Evolutionary conservation across 1,284 basidiomycete genomes (phyloP).

Genomic region (Phylloboletellus chloephorus): DNA sequence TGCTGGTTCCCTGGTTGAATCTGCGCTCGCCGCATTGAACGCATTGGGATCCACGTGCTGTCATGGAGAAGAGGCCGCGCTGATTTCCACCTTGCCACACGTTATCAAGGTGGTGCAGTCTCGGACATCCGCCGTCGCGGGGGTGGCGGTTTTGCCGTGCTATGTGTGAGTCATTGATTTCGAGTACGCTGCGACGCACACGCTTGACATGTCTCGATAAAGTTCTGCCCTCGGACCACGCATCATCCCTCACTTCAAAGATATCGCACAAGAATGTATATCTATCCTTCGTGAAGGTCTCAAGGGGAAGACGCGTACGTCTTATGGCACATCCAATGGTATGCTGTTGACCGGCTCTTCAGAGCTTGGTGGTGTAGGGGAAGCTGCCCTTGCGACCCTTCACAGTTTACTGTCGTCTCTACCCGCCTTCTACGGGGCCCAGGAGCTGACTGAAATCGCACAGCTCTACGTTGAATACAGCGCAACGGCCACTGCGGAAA

Average conservation of each 20-base stretch:
- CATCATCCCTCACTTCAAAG: slow-evolving; percentile 76
- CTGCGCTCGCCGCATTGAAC: slow-evolving; percentile 56
- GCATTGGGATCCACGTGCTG: slow-evolving; percentile 54
- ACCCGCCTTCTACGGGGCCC: slow-evolving; percentile 64
- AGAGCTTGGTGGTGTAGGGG: slow-evolving; percentile 25
- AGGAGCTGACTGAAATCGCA: slow-evolving; percentile 55
- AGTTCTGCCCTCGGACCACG: slow-evolving; percentile 80
- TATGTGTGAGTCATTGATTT: slow-evolving; percentile 46
- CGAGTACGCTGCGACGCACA: slow-evolving; percentile 3
- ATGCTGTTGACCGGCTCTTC: slow-evolving; percentile 3
- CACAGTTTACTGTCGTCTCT: slow-evolving; percentile 54
- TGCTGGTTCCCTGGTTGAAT: slow-evolving; percentile 35
- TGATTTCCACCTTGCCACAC: slow-evolving; percentile 56
- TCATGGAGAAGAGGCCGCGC: slow-evolving; percentile 59
- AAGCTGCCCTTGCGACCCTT: slow-evolving; percentile 46
- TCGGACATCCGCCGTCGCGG: slow-evolving; percentile 35
- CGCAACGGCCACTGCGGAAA: slow-evolving; percentile 24
- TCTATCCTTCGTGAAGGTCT: slow-evolving; percentile 42
- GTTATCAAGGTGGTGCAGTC: slow-evolving; percentile 47
- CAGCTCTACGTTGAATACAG: slow-evolving; percentile 49
- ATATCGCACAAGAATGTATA: slow-evolving; percentile 60
- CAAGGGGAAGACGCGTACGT: slow-evolving; percentile 31
- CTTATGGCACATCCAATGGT: neutral
- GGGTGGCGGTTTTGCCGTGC: slow-evolving; percentile 51
- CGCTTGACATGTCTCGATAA: slow-evolving; percentile 12